Percentiles rank a stretch among this genome's conserved stretches.
phyloP scores from a whole-genome alignment of 495 filamentous ascomycete genomes.

The Penicillium desertorum region DNA sequence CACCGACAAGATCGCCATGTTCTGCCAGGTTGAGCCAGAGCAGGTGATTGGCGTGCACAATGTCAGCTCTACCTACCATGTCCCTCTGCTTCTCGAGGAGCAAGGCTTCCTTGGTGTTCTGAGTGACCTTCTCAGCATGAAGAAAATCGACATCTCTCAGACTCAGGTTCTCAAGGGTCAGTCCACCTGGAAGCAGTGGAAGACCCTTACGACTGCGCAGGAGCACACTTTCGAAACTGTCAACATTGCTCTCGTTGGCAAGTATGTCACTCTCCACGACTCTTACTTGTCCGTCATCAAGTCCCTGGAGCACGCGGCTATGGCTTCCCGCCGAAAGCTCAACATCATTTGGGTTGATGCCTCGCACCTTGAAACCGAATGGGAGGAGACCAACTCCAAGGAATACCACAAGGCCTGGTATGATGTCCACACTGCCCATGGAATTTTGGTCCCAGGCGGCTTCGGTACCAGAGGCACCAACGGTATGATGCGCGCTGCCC shows the following conservation, averaged over 20 bases:
- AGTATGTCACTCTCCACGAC: conserved; percentile 82
- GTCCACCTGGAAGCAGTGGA: conserved; percentile 73
- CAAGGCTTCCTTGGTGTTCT: conserved; percentile 70
- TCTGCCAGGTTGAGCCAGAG: conserved; percentile 75
- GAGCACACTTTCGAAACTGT: conserved; percentile 65
- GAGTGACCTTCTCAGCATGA: conserved; percentile 31
- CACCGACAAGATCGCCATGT: conserved; percentile 82
- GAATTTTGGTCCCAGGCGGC: conserved; percentile 64
- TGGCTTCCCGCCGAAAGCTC: conserved; percentile 79
- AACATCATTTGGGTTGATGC: conserved; percentile 82
- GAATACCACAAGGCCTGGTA: conserved; percentile 91
- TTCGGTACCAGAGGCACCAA: conserved; percentile 80
- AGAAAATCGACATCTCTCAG: conserved; percentile 40
- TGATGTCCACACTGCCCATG: conserved; percentile 65
- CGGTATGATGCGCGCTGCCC: conserved; percentile 83
- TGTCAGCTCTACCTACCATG: conserved; percentile 85
- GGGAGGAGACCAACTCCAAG: conserved; percentile 56
- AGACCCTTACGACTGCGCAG: conserved; percentile 60
- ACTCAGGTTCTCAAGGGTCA: conserved; percentile 46
- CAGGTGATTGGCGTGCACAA: conserved; percentile 86
- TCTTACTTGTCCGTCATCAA: conserved; percentile 81
- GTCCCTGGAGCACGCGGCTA: conserved; percentile 84
- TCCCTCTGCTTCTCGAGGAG: conserved; percentile 81
- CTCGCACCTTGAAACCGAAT: conserved; percentile 70
- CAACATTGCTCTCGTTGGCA: conserved; percentile 84